Base-by-base conservation (phyloP, 345 rosid species). In the Excoecaria agallocha region DNA sequence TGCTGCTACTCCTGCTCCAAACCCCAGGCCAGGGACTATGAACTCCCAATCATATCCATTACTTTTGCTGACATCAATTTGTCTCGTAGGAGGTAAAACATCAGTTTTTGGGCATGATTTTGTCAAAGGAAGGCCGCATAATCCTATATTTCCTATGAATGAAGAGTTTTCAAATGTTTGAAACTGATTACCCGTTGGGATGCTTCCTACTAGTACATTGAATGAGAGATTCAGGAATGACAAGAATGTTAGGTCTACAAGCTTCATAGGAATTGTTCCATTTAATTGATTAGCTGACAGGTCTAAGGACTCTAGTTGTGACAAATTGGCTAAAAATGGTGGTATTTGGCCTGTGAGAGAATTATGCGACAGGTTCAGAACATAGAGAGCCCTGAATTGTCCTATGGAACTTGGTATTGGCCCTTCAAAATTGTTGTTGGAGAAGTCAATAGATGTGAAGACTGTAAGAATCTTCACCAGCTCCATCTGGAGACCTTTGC, bases 1-100 rank as follows among this genome's bases (percentile, higher is more conserved):
- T 15, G 52, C 38, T 4, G 82, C 95, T 68, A 91, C 87, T 8
- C 89, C 92, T 0, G 74, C 54, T 0, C 95, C 95, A 11, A 84
- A 85, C 1, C 92, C 91, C 8, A 86, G 11, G 1, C 92, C 92
- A 0, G 69, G 81, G 43, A 80, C 15, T 71, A 88, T 83, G 83
- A 82, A 70, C 63, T 50, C 76, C 89, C 89, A 86, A 77, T 88
- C 83, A 20, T 82, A 76, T 59, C 50, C 73, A 61, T 60, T 30
- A 0, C 16, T 16, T 10, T 20, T 19, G 3, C 52, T 5, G 24
- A 5, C 16, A 15, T 63, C 67, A 63, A 5, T 37, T 63, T 39
- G 6, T 30, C 19, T 37, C 52, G 5, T 43, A 17, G 72, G 17
- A 25, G 56, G 49, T 0, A 56, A 3, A 1, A 1, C 7, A 56